Evolutionary conservation across 139 green algal genomes (phyloP).

Genomic region (Chlamydomonas sp.): DNA sequence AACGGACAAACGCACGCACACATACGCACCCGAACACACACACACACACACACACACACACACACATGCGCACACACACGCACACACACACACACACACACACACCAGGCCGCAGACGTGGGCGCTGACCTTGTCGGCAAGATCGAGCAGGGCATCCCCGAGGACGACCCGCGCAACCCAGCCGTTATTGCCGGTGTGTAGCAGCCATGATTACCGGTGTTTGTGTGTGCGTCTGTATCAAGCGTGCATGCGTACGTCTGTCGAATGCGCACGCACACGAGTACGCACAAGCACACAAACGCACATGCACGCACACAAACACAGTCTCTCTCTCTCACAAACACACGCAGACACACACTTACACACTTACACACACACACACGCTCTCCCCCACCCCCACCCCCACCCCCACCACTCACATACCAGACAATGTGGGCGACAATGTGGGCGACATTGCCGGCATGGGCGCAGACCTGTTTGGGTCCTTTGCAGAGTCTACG

Average conservation of each 20-base stretch:
- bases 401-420: neutral
- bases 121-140: constrained; percentile 96
- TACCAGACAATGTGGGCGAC: constrained; percentile 94
- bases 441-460: constrained; percentile 97
- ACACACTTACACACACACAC: neutral
- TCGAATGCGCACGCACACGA: neutral
- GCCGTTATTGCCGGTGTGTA: constrained; percentile 84
- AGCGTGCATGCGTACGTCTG: neutral
- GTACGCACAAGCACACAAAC: neutral
- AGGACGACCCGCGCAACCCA: constrained; percentile 98
- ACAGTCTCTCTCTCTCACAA: neutral
- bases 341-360: neutral
- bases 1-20: too few species aligned
- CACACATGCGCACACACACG: too few species aligned
- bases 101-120: constrained; percentile 94
- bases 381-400: neutral
- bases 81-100: too few species aligned
- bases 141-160: constrained; percentile 95
- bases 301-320: neutral
- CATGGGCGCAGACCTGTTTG: constrained; percentile 97
- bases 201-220: too few species aligned
- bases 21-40: too few species aligned
- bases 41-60: too few species aligned
- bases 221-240: neutral
- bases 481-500: constrained; percentile 91